Conservation (phyloP, 345 rosid genomes). For the Brassica napus region DNA sequence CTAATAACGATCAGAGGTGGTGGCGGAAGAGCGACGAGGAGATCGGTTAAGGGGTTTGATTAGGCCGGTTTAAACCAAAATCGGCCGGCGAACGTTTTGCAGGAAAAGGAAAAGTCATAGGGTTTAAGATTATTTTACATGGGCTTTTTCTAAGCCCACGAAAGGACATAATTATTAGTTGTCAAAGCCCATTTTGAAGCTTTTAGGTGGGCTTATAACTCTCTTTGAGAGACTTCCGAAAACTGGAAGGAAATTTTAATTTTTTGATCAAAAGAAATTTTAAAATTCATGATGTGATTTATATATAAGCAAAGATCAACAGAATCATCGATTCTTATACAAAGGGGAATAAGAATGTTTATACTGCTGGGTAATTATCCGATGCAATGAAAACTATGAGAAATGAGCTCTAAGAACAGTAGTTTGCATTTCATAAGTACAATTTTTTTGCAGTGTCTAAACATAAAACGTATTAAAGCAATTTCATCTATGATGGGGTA, state of each 20-base stretch:
- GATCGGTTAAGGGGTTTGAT: background rate
- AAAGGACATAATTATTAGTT: background rate
- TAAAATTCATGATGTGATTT: background rate
- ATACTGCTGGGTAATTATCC: background rate
- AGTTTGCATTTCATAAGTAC: background rate
- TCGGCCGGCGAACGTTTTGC: background rate
- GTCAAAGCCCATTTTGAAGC: background rate
- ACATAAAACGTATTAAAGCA: background rate
- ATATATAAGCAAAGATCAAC: background rate
- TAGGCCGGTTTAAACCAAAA: background rate
- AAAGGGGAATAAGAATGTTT: background rate
- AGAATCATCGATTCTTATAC: background rate
- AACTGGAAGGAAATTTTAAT: background rate
- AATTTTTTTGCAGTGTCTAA: background rate
- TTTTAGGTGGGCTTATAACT: background rate
- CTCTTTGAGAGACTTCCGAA: background rate
- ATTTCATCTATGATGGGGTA: slow-evolving; percentile 4
- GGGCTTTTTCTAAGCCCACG: background rate
- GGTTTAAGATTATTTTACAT: slow-evolving; percentile 2
- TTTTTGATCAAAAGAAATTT: too few relatives aligned
- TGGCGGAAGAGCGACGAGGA: slow-evolving; percentile 6
- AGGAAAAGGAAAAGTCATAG: background rate
- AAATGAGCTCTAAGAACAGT: background rate
- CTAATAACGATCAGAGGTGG: slow-evolving; percentile 19
- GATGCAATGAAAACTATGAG: background rate